These are phyloP conservation scores for Populus euphratica DNA, from an alignment of 345 rosid genomes.

Conservation along the genomic window DNA sequence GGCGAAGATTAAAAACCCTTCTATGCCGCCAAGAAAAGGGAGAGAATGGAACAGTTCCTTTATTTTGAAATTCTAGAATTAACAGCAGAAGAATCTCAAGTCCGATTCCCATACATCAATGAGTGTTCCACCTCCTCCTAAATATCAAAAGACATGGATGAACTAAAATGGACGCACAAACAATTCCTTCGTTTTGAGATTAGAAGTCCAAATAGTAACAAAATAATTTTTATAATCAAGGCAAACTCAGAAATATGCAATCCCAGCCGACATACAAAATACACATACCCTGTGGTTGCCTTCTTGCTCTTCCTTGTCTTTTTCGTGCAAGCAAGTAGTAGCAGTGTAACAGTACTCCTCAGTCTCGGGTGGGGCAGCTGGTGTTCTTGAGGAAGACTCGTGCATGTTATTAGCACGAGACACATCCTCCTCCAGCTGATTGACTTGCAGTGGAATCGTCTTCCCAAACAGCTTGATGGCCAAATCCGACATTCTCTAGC, in stretches of 20 bases:
- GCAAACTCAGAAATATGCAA: neutral
- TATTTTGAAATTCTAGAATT: neutral
- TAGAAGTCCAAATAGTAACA: neutral
- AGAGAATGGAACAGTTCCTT: neutral
- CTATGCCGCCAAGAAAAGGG: neutral
- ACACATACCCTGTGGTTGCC: neutral
- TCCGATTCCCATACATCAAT: neutral
- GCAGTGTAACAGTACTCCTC: neutral
- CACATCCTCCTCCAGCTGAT: neutral
- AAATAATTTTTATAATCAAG: neutral
- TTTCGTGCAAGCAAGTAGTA: conserved; percentile 5
- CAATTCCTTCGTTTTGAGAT: neutral
- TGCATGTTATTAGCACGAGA: neutral
- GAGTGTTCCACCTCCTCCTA: neutral
- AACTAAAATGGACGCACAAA: neutral
- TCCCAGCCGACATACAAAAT: neutral
- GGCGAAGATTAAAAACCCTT: neutral
- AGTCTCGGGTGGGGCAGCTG: neutral
- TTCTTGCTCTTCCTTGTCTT: neutral
- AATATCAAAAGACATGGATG: neutral
- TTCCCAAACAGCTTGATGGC: conserved; percentile 53
- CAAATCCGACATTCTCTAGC: conserved; percentile 31
- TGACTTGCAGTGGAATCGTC: conserved; percentile 33
- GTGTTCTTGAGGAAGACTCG: neutral
- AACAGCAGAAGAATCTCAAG: neutral